phyloP scores from a whole-genome alignment of 129 eudicot genomes.

The Flaveria robusta region DNA sequence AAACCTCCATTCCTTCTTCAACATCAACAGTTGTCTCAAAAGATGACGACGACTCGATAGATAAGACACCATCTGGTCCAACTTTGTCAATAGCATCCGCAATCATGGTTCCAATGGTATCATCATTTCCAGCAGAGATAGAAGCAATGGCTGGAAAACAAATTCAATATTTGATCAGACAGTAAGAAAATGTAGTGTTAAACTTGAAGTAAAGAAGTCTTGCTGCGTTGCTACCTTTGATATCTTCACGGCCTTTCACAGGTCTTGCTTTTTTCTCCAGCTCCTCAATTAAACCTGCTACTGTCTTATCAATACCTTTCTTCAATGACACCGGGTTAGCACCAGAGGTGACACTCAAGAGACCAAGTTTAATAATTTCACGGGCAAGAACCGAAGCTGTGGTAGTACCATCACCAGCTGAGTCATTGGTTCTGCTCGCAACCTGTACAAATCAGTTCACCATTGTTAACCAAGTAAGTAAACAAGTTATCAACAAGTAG shows the following conservation, averaged over 20 bases:
- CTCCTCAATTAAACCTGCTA: constrained; percentile 59
- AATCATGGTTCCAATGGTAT: constrained; percentile 77
- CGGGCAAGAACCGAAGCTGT: constrained; percentile 94
- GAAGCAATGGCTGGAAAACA: constrained; percentile 73
- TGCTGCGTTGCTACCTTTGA: constrained; percentile 59
- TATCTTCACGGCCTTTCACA: constrained; percentile 86
- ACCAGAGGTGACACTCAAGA: constrained; percentile 87
- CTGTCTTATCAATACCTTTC: constrained; percentile 89
- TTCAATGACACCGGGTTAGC: constrained; percentile 89
- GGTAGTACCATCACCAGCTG: constrained; percentile 99
- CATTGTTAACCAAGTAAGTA: constrained; percentile 9
- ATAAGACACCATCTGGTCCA: constrained; percentile 88
- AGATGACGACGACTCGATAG: constrained; percentile 88
- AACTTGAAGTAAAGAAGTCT: background rate
- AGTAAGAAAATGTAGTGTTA: background rate
- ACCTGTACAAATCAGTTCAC: constrained; percentile 46
- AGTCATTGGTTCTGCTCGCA: constrained; percentile 93
- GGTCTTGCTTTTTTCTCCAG: constrained; percentile 77
- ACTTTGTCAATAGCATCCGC: constrained; percentile 98
- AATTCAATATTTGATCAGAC: background rate
- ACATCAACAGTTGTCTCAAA: constrained; percentile 94
- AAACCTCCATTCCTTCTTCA: constrained; percentile 98
- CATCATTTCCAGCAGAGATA: constrained; percentile 95
- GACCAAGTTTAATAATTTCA: constrained; percentile 88
- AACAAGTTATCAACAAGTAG: background rate